Conservation (phyloP, 2,329 filamentous ascomycete species). For the Fusarium gaditjirri region DNA sequence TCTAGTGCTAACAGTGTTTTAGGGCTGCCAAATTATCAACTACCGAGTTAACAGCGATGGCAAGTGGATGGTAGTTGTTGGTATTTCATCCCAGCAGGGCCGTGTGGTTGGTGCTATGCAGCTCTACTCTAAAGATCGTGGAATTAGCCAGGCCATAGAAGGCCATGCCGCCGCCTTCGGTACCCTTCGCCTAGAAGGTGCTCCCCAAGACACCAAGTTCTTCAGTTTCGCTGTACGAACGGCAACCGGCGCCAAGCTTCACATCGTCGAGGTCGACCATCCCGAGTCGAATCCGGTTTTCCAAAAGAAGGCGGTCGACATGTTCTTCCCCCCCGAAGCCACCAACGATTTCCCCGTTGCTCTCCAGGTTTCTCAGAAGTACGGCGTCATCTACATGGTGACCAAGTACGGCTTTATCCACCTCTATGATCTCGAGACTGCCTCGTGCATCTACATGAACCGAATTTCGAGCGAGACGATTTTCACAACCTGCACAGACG, state of each 20-base stretch:
- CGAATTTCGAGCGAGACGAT: constrained; percentile 99
- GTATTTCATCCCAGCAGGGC: constrained; percentile 92
- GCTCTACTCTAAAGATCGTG: constrained; percentile 93
- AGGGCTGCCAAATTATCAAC: constrained; percentile 99
- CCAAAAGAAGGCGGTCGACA: constrained; percentile 94
- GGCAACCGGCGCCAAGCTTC: constrained; percentile 89
- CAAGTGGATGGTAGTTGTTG: constrained; percentile 98
- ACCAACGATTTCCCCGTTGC: constrained; percentile 98
- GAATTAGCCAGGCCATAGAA: constrained; percentile 97
- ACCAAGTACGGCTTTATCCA: constrained; percentile 99
- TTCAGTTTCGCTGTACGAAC: constrained; percentile 97
- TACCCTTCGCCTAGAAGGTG: constrained; percentile 87
- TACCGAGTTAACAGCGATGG: constrained; percentile 95
- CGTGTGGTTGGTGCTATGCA: constrained; percentile 97
- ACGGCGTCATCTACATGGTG: constrained; percentile 95
- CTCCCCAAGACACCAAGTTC: constrained; percentile 89
- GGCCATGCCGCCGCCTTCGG: constrained; percentile 96
- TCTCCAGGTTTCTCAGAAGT: constrained; percentile 96
- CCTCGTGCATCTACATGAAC: constrained; percentile 98
- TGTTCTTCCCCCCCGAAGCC: constrained; percentile 96
- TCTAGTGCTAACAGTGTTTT: constrained; percentile 34
- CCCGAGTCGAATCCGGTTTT: constrained; percentile 88
- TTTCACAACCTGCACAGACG: constrained; percentile 90
- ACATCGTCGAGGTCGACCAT: constrained; percentile 98
- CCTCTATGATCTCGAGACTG: constrained; percentile 96